These are phyloP conservation scores for Helminthosporium solani DNA, from an alignment of 2,329 filamentous ascomycete genomes.

Conservation along the genomic window DNA sequence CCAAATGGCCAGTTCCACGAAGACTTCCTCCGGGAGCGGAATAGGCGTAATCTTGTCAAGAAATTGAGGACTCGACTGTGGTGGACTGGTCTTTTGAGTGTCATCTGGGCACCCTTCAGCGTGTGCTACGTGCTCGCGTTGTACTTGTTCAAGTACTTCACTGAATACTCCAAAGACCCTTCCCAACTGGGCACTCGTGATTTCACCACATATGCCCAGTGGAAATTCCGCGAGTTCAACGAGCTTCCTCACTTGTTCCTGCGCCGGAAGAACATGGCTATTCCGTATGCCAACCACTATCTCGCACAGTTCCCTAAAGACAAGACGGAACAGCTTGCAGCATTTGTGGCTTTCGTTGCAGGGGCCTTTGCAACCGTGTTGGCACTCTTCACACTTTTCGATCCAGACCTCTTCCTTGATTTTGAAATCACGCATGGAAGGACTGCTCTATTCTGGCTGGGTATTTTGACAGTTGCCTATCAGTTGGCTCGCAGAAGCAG, in stretches of 20 bases:
- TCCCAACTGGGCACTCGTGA: constrained; percentile 81
- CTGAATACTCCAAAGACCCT: constrained; percentile 94
- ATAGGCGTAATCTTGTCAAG: constrained; percentile 74
- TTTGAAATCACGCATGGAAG: constrained; percentile 90
- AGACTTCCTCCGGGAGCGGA: constrained; percentile 80
- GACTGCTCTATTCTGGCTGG: constrained; percentile 88
- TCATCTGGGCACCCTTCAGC: constrained; percentile 82
- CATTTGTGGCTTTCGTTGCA: constrained; percentile 83
- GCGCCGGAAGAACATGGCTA: constrained; percentile 88
- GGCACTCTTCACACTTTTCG: constrained; percentile 78
- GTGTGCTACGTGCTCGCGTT: constrained; percentile 83
- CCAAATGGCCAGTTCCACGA: constrained; percentile 80
- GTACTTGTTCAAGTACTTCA: constrained; percentile 94
- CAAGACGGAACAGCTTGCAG: constrained; percentile 81
- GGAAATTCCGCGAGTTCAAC: constrained; percentile 99
- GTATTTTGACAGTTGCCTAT: constrained; percentile 79
- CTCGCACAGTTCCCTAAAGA: constrained; percentile 95
- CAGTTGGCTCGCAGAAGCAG: constrained; percentile 79
- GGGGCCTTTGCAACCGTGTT: constrained; percentile 86
- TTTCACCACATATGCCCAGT: constrained; percentile 91
- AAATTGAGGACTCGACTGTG: constrained; percentile 76
- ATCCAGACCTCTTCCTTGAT: constrained; percentile 84
- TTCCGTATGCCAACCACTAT: constrained; percentile 88
- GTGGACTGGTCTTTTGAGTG: constrained; percentile 81
- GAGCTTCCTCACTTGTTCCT: constrained; percentile 91